Base-by-base conservation (phyloP, 805 yeast genomes). In the Pichia membranifaciens region DNA sequence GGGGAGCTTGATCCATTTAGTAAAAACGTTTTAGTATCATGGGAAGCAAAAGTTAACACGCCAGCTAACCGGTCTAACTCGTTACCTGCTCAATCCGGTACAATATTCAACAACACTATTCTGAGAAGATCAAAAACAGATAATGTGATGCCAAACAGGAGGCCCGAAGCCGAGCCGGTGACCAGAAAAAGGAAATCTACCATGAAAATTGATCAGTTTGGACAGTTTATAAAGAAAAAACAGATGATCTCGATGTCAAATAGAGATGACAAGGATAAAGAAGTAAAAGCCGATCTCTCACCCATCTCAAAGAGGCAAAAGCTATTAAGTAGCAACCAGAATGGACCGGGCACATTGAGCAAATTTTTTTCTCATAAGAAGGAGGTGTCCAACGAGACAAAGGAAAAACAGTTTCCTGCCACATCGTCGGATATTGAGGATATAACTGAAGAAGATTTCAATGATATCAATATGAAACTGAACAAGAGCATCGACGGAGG, bases 1-100 rank as follows among this genome's bases (percentile, higher is more conserved):
- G 97, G 95, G 1, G 73, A 71, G 7, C 54, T 85, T 9, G 78
- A 83, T 60, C 96, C 97, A 1, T 70, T 75, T 45, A 70, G 79
- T 1, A 78, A 77, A 51, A 58, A 64, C 39, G 61, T 64, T 1
- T 64, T 82, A 29, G 50, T 70, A 0, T 67, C 82, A 2, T 66
- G 84, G 53, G 84, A 79, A 49, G 68, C 62, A 41, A 59, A 60
- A 41, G 51, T 72, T 5, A 37, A 39, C 33, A 18, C 45, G 29
- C 15, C 22, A 6, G 10, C 35, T 3, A 23, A 38, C 18, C 35
- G 45, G 21, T 38, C 53, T 4, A 28, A 42, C 3, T 43, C 45
- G 3, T 29, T 49, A 22, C 54, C 54, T 4, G 9, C 13, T 21
- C n/a, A 15, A 17, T 16, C 16, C 3, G n/a, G 16, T 16, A 16